A percentile compares a stretch with the other conserved stretches of the same genome.
Evolutionary conservation across 2,329 filamentous ascomycete genomes (phyloP).

Genomic region (Apiospora sp.): DNA sequence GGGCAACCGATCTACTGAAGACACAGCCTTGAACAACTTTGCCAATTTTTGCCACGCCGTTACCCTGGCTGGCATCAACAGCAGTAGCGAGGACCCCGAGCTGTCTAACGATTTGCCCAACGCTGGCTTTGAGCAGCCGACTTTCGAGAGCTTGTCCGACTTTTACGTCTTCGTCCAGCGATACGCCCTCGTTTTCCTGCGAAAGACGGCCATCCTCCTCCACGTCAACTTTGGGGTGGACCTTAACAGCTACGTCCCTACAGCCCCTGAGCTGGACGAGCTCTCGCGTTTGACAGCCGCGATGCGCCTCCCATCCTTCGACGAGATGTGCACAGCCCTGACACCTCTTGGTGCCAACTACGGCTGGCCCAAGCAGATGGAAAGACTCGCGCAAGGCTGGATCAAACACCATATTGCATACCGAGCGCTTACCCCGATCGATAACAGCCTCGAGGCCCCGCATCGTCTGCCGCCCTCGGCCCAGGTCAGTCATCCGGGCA

Average conservation of each 20-base stretch:
- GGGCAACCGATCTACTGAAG: conserved; percentile 50
- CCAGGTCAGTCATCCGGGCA: conserved; percentile 79
- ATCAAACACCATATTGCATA: conserved; percentile 67
- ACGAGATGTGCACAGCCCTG: conserved; percentile 75
- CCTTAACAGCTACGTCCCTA: conserved; percentile 75
- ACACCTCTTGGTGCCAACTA: conserved; percentile 52
- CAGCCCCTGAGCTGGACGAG: conserved; percentile 74
- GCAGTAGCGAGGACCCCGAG: conserved; percentile 46
- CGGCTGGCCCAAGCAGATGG: conserved; percentile 58
- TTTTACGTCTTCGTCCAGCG: conserved; percentile 73
- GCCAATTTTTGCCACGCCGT: conserved; percentile 61
- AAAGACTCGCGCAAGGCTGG: conserved; percentile 71
- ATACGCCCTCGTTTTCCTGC: conserved; percentile 89
- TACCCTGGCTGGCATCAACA: conserved; percentile 53
- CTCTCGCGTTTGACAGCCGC: conserved; percentile 81
- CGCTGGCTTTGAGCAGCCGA: conserved; percentile 62
- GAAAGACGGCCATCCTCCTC: conserved; percentile 84
- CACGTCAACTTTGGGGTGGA: conserved; percentile 90
- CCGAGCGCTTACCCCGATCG: conserved; percentile 32
- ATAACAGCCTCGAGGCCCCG: conserved; percentile 23
- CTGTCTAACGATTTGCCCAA: conserved; percentile 47
- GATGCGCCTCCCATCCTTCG: conserved; percentile 78
- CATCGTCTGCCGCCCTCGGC: conserved; percentile 49
- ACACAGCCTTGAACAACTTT: conserved; percentile 61
- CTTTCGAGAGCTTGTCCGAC: conserved; percentile 59